A percentile compares a stretch with the other conserved stretches of the same genome.
Conservation (phyloP, 2,329 filamentous ascomycete species). For the Aschersonia sp. region DNA sequence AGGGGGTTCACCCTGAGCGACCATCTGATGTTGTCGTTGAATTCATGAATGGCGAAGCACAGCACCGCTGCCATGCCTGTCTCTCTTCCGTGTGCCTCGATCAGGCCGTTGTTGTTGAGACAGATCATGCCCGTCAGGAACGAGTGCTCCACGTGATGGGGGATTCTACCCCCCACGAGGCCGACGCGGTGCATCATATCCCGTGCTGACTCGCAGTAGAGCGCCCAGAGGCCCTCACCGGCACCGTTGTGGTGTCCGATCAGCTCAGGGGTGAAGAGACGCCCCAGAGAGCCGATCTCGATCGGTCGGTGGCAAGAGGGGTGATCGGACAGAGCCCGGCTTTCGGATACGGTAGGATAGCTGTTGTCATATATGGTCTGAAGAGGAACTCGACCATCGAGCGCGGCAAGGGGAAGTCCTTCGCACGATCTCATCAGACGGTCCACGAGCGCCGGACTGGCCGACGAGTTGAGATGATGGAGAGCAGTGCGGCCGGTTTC, state of each 20-base stretch:
- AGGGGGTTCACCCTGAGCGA: neutral
- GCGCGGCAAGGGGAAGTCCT: conserved; percentile 4
- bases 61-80: conserved; percentile 1
- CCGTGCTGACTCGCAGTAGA: conserved; percentile 8
- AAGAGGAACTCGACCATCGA: conserved; percentile 10
- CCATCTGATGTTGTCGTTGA: neutral
- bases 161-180: neutral
- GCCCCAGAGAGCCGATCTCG: conserved; percentile 4
- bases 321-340: conserved; percentile 6
- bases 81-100: conserved; percentile 1
- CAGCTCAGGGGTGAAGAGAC: conserved; percentile 12
- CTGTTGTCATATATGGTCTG: conserved; percentile 16
- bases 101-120: neutral
- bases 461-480: conserved; percentile 13
- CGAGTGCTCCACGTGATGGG: neutral
- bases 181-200: neutral
- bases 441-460: conserved; percentile 8
- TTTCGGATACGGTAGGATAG: neutral
- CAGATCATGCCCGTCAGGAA: neutral
- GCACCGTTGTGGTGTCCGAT: conserved; percentile 7
- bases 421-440: conserved; percentile 10
- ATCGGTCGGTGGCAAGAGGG: conserved; percentile 11
- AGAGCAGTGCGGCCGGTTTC: conserved; percentile 7
- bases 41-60: neutral
- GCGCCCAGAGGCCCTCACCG: conserved; percentile 11